Evolutionary conservation across 208 protist species (phyloP).

Genomic region (Leishmania amazonensis): DNA sequence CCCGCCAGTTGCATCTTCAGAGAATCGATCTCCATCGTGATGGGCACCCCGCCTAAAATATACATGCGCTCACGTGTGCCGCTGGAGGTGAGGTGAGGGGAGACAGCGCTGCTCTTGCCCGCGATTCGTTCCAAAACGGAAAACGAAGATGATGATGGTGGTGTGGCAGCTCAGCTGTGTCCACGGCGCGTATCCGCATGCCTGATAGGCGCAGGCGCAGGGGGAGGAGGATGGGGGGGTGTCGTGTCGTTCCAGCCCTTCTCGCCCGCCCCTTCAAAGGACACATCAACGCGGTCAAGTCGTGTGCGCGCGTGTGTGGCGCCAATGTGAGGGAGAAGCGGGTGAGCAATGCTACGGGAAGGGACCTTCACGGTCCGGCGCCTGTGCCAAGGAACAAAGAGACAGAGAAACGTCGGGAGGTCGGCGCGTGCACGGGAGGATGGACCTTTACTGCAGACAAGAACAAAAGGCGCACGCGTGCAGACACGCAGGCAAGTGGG

Average conservation of each 20-base stretch:
- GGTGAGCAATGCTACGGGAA: background rate
- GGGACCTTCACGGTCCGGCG: background rate
- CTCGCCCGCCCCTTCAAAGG: no score
- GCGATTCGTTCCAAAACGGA: background rate
- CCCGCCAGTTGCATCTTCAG: conserved; percentile 45
- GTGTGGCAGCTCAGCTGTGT: background rate
- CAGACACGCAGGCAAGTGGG: background rate
- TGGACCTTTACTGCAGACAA: background rate
- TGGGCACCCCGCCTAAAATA: background rate
- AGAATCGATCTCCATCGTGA: conserved; percentile 61
- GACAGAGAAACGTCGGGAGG: background rate
- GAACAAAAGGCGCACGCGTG: background rate
- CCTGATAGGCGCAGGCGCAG: background rate
- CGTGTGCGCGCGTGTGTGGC: background rate
- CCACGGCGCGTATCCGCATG: background rate
- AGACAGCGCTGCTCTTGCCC: background rate
- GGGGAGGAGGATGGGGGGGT: background rate
- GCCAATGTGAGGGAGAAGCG: background rate
- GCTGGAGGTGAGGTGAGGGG: background rate
- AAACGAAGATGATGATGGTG: background rate
- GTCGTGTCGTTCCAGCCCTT: no score
- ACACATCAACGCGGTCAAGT: background rate
- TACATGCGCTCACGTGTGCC: background rate
- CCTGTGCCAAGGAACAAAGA: background rate
- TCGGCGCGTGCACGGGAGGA: background rate